Evolutionary conservation across 176 grass and related monocot species (phyloP).

Genomic region (Calamus simplicifolius): DNA sequence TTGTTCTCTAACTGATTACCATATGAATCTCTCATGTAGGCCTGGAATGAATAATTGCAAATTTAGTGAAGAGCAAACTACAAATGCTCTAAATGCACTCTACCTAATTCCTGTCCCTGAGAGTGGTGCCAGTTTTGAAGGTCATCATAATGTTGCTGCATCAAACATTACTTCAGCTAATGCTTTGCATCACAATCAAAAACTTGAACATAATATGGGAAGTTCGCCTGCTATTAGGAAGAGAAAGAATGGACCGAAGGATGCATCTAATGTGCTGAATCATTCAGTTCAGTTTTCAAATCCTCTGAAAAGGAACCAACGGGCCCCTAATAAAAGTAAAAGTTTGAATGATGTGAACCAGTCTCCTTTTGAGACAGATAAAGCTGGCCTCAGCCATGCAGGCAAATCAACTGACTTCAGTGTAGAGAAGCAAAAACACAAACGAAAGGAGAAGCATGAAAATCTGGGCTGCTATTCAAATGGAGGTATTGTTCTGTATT

Average conservation of each 20-base stretch:
- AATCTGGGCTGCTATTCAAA: conserved; percentile 53
- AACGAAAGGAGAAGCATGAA: conserved; percentile 39
- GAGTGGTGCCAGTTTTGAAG: conserved; percentile 30
- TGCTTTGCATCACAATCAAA: conserved; percentile 28
- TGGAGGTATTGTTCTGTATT: conserved; percentile 50
- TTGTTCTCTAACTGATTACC: conserved; percentile 17
- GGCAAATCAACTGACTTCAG: conserved; percentile 46
- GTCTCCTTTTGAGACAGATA: conserved; percentile 30
- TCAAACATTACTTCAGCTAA: conserved; percentile 17
- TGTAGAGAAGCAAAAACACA: conserved; percentile 45
- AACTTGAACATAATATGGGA: conserved; percentile 24
- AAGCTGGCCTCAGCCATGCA: conserved; percentile 19
- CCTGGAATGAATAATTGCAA: conserved; percentile 86
- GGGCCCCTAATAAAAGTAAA: conserved; percentile 36
- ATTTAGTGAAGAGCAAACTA: conserved; percentile 81
- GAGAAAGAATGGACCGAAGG: conserved; percentile 36
- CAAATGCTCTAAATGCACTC: conserved; percentile 72
- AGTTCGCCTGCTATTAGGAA: conserved; percentile 16
- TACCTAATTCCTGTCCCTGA: conserved; percentile 45
- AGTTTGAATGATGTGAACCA: conserved; percentile 31
- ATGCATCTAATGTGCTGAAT: conserved; percentile 21
- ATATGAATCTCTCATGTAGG: conserved; percentile 37
- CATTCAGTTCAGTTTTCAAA: conserved; percentile 38
- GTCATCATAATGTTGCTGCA: conserved; percentile 43
- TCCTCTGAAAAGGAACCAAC: conserved; percentile 28